These are phyloP conservation scores for Pterocarpus macrocarpus DNA, from an alignment of 306 rosid species.

Conservation along the genomic window DNA sequence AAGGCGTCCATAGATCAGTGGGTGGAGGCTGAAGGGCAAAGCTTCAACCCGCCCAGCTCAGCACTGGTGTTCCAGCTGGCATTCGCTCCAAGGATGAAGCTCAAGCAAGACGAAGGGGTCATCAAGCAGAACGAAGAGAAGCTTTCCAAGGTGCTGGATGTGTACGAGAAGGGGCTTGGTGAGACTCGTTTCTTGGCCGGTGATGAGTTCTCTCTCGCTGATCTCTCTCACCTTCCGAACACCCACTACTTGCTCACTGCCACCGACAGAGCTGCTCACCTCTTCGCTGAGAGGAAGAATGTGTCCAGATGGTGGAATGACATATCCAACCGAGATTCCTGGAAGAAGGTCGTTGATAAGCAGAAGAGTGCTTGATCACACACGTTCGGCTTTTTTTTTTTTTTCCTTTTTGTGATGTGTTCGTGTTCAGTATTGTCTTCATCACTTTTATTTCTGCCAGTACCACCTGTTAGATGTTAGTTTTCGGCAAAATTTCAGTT, in stretches of 20 bases:
- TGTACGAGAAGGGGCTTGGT: constrained; percentile 70
- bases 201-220: constrained; percentile 81
- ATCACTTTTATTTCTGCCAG: no score
- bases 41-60: constrained; percentile 78
- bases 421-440: no score
- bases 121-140: constrained; percentile 68
- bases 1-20: constrained; percentile 88
- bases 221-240: constrained; percentile 92
- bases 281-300: constrained; percentile 55
- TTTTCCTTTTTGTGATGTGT: not conserved
- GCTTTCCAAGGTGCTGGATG: constrained; percentile 72
- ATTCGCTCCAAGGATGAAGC: constrained; percentile 84
- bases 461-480: no score
- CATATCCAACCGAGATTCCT: constrained; percentile 72
- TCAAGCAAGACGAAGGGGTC: constrained; percentile 63
- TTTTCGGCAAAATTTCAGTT: no score
- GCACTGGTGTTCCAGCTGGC: constrained; percentile 79
- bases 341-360: constrained; percentile 72
- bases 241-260: constrained; percentile 59
- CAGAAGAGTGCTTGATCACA: constrained; percentile 43
- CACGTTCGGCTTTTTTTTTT: not conserved
- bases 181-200: constrained; percentile 77
- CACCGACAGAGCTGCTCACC: constrained; percentile 52
- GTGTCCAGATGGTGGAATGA: constrained; percentile 89
- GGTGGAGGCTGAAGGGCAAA: constrained; percentile 86